Conservation (phyloP, 768 basidiomycete species). For the Amanita rubescens region DNA sequence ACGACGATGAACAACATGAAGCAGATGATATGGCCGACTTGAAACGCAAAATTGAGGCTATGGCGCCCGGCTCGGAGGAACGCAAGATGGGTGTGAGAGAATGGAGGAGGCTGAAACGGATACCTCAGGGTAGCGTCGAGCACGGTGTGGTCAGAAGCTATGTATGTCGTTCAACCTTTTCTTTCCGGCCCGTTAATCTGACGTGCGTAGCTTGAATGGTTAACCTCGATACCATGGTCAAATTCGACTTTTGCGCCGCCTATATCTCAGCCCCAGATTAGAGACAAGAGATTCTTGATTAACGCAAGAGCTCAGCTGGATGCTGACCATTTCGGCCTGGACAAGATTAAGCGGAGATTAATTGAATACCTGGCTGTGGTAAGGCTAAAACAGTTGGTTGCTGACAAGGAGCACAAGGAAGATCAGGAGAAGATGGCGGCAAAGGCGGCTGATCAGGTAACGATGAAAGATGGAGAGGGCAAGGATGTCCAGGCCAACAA, state of each 20-base stretch:
- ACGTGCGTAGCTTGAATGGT: conserved; percentile 75
- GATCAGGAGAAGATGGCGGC: conserved; percentile 23
- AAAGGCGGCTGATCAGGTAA: conserved; percentile 9
- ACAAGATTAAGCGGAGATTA: conserved; percentile 85
- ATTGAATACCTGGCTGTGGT: conserved; percentile 92
- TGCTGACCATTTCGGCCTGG: conserved; percentile 85
- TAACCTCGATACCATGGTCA: conserved; percentile 82
- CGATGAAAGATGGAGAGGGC: conserved; percentile 4
- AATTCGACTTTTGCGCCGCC: conserved; percentile 27
- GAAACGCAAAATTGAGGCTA: conserved; percentile 64
- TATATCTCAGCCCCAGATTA: conserved; percentile 22
- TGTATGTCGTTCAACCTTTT: conserved; percentile 34
- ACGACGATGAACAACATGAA: conserved; percentile 75
- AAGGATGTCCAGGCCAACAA: conserved; percentile 21
- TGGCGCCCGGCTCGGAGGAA: conserved; percentile 69
- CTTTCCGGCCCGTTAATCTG: conserved; percentile 13
- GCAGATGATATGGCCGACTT: conserved; percentile 74
- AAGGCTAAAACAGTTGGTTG: conserved; percentile 45
- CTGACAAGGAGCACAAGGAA: conserved; percentile 26
- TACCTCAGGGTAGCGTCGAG: conserved; percentile 87
- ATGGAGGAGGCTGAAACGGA: conserved; percentile 77
- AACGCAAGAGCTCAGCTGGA: conserved; percentile 78
- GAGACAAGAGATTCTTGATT: conserved; percentile 52
- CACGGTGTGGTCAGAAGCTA: conserved; percentile 83
- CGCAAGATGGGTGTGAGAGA: conserved; percentile 77